Percentiles rank a stretch among this genome's conserved stretches.
phyloP scores from a whole-genome alignment of 805 yeast species.

The Komagataella pseudopastoris region DNA sequence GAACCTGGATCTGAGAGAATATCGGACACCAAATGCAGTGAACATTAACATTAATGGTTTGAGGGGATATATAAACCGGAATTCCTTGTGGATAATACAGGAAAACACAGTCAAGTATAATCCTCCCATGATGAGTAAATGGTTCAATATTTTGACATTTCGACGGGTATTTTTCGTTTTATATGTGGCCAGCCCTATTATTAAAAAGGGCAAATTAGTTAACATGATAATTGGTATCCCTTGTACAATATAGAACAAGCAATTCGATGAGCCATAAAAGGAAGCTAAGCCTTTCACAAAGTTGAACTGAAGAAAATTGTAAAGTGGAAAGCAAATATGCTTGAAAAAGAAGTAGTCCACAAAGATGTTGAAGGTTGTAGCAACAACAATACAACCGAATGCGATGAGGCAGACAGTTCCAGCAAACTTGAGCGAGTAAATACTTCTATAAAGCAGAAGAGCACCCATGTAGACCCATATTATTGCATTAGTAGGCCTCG shows the following conservation, averaged over 20 bases:
- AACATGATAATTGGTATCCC: conserved; percentile 69
- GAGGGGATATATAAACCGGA: conserved; percentile 76
- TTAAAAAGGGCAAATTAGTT: conserved; percentile 49
- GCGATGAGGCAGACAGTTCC: conserved; percentile 2
- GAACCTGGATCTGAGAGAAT: conserved; percentile 4
- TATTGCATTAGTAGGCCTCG: conserved; percentile 75
- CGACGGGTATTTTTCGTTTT: not conserved
- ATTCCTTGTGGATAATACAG: conserved; percentile 71
- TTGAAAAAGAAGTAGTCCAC: conserved; percentile 55
- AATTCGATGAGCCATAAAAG: conserved; percentile 76
- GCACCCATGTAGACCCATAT: conserved; percentile 62
- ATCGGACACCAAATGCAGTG: conserved; percentile 25
- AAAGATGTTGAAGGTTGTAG: conserved; percentile 19
- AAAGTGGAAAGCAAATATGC: conserved; percentile 41
- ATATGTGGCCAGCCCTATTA: conserved; percentile 23
- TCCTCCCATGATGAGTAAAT: conserved; percentile 13
- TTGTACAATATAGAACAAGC: conserved; percentile 76
- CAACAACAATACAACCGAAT: conserved; percentile 12
- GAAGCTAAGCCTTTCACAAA: conserved; percentile 57
- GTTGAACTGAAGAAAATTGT: conserved; percentile 67
- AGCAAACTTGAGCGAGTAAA: conserved; percentile 2
- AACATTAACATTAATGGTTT: conserved; percentile 57
- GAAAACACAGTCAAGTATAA: conserved; percentile 48
- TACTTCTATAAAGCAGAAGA: conserved; percentile 9
- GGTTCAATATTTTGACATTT: conserved; percentile 2